A percentile compares a stretch with the other conserved stretches of the same genome.
These are phyloP conservation scores for Heterobasidion irregulare DNA, from an alignment of 1,284 basidiomycete species.

Conservation along the genomic window DNA sequence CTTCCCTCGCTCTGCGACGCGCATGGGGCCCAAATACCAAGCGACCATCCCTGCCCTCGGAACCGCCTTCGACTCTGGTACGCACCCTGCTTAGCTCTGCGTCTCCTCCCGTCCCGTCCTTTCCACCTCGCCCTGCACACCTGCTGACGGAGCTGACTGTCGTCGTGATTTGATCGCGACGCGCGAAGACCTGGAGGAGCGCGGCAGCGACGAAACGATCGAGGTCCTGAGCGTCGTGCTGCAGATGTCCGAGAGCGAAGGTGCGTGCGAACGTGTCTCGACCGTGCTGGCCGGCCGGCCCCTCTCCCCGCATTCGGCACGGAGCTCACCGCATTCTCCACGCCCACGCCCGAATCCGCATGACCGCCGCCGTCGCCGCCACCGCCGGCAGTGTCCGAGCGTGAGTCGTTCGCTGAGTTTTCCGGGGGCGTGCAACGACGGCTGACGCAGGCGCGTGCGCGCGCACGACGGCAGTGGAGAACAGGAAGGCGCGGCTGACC, in stretches of 20 bases:
- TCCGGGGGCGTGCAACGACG: not conserved
- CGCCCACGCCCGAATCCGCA: too few relatives aligned
- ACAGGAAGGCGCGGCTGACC: slow-evolving; percentile 44
- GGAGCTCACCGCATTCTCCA: too few relatives aligned
- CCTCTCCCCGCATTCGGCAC: not conserved
- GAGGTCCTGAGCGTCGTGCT: slow-evolving; percentile 61
- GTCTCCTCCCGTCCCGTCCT: too few relatives aligned
- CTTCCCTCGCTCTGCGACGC: slow-evolving; percentile 85
- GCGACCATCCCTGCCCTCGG: slow-evolving; percentile 44
- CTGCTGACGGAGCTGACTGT: too few relatives aligned
- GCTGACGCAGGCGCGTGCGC: not conserved
- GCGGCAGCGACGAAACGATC: slow-evolving; percentile 70
- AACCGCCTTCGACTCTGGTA: slow-evolving; percentile 30
- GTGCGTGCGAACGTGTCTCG: slow-evolving; percentile 27
- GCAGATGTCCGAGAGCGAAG: slow-evolving; percentile 54
- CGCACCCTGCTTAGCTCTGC: slow-evolving; percentile 1
- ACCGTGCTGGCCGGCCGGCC: not conserved
- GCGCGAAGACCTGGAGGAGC: slow-evolving; percentile 32
- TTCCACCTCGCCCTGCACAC: too few relatives aligned
- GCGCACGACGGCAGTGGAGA: slow-evolving; percentile 39
- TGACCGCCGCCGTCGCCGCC: too few relatives aligned
- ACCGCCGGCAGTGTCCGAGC: slow-evolving; percentile 34
- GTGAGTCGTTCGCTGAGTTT: slow-evolving; percentile 21
- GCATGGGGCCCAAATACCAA: slow-evolving; percentile 85
- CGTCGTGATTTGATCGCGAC: too few relatives aligned